A percentile compares a stretch with the other conserved stretches of the same genome.
Evolutionary conservation across 306 rosid species (phyloP).

Genomic region (Corylus americana): DNA sequence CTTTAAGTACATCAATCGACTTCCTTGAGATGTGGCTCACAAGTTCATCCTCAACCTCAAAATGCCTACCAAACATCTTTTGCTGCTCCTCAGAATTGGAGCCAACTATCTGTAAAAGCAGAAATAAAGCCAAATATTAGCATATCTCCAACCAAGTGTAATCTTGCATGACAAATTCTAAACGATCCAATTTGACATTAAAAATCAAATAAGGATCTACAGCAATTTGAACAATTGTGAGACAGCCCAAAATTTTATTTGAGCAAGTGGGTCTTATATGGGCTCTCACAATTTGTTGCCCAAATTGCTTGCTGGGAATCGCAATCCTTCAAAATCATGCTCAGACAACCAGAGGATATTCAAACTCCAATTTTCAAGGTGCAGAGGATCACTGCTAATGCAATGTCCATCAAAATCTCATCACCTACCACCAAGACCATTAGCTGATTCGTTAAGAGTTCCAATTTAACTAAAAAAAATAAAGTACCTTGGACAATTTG

Average conservation of each 20-base stretch:
- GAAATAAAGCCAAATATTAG: conserved; percentile 15
- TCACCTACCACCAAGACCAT: neutral
- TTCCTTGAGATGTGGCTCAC: conserved; percentile 86
- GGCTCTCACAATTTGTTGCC: too few relatives aligned
- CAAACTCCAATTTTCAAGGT: neutral
- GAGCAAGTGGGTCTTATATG: too few relatives aligned
- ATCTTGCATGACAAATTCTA: neutral
- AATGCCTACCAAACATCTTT: conserved; percentile 93
- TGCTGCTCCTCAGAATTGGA: conserved; percentile 89
- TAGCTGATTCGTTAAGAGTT: neutral
- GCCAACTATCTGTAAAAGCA: conserved; percentile 67
- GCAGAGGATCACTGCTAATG: neutral
- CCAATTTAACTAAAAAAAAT: neutral
- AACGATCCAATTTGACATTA: neutral
- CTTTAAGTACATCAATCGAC: conserved; percentile 83
- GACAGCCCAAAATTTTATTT: too few relatives aligned
- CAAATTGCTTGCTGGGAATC: too few relatives aligned
- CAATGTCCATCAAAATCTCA: neutral
- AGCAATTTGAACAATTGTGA: too few relatives aligned
- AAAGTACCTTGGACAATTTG: neutral
- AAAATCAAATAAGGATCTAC: too few relatives aligned
- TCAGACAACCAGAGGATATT: neutral
- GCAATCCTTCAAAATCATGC: too few relatives aligned
- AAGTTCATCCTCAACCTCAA: conserved; percentile 90
- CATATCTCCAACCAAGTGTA: neutral